Base-by-base conservation (phyloP, 331 rosid species). In the Malus hybrid region DNA sequence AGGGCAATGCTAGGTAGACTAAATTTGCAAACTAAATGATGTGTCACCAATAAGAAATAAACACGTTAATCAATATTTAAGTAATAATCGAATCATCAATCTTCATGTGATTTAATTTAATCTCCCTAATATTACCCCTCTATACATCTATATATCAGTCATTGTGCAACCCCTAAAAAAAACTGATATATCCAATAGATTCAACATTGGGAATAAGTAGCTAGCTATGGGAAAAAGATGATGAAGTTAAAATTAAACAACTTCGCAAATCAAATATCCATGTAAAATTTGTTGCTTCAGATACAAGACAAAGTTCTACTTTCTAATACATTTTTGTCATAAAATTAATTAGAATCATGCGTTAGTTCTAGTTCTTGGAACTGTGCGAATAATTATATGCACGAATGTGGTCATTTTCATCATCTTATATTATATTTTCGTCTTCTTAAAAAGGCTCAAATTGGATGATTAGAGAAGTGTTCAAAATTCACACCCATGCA, bases 241-340 rank as follows among this genome's bases (percentile, higher is more conserved):
- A n/a, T 36, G 10, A 66, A 18, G 18, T 36, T 64, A 33, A 64
- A 19, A 64, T 29, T 52, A 36, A 66, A 11, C 29, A 66, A 33
- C 5, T 16, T 32, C 0, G 24, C 22, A 66, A n/a, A 66, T 34
- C 24, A 33, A 3, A 60, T 56, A 60, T 61, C 77, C 44, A 42
- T 42, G 77, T 36, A 28, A 61, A 28, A 26, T 24, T 62, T 26
- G 69, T 42, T 73, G 66, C 77, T 61, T 73, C 44, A 39, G 2
- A 61, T 42, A 73, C 68, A 73, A 14, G 69, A 73, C 77, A 61
- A 42, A 19, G 28, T 62, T 61, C 14, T 42, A 39, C 60, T 72
- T 60, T 56, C 15, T 56, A 6, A 18, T 55, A 5, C 11, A 15
- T 71, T 8, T 22, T 55, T 4, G 18, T n/a, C 52, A 53, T 28